Conservation (phyloP, 805 yeast species). For the Metschnikowia gelsemii region DNA sequence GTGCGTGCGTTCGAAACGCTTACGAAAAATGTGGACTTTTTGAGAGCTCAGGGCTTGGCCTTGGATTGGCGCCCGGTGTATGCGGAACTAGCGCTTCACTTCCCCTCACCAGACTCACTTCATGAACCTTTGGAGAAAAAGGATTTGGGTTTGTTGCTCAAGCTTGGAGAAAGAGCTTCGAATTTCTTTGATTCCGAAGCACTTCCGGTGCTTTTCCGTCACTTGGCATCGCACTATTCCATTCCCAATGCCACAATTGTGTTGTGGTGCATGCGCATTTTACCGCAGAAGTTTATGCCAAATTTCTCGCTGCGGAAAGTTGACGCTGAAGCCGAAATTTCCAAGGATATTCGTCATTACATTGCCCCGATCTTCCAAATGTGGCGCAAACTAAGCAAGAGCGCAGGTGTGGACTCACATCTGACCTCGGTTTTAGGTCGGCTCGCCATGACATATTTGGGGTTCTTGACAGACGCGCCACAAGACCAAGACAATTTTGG, state of each 20-base stretch:
- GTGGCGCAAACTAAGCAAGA: slow-evolving; percentile 59
- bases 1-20: slow-evolving; percentile 59
- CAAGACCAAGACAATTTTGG: slow-evolving; percentile 33
- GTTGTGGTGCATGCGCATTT: slow-evolving; percentile 51
- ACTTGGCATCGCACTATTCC: slow-evolving; percentile 51
- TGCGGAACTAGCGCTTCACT: slow-evolving; percentile 33
- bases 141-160: slow-evolving; percentile 47
- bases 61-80: slow-evolving; percentile 54
- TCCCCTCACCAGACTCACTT: slow-evolving; percentile 40
- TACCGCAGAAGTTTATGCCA: slow-evolving; percentile 47
- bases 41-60: slow-evolving; percentile 40
- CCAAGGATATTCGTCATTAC: slow-evolving; percentile 50
- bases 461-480: slow-evolving; percentile 24
- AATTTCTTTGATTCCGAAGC: slow-evolving; percentile 50
- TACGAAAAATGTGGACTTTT: slow-evolving; percentile 44
- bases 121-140: slow-evolving; percentile 48
- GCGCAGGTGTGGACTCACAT: slow-evolving; percentile 58
- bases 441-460: slow-evolving; percentile 50
- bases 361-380: slow-evolving; percentile 67
- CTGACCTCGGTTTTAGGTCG: slow-evolving; percentile 64
- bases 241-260: slow-evolving; percentile 52
- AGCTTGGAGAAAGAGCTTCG: slow-evolving; percentile 54
- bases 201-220: slow-evolving; percentile 52
- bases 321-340: slow-evolving; percentile 27
- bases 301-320: slow-evolving; percentile 12